A percentile compares a stretch with the other conserved stretches of the same genome.
phyloP scores from a whole-genome alignment of 2,329 filamentous ascomycete genomes.

The Neofusicoccum sp. region DNA sequence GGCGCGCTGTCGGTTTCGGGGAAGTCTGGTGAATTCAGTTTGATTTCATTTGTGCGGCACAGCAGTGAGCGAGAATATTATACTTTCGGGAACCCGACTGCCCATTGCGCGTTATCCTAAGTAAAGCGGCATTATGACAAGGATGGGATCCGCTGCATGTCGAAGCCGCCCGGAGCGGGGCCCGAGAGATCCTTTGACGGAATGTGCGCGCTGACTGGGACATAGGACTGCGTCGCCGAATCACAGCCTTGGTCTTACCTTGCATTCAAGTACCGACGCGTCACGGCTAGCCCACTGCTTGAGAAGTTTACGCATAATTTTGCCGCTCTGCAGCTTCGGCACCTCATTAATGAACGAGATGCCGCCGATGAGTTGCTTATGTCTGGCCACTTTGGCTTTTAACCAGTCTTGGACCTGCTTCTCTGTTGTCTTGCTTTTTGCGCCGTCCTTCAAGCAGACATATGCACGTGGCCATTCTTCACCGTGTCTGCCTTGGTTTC shows the following conservation, averaged over 20 bases:
- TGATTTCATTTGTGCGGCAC: too few species aligned
- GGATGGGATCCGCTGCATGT: too few species aligned
- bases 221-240: background rate
- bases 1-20: too few species aligned
- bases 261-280: slow-evolving; percentile 36
- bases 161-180: too few species aligned
- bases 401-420: slow-evolving; percentile 65
- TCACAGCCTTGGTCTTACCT: slow-evolving; percentile 20
- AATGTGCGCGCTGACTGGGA: too few species aligned
- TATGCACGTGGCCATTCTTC: slow-evolving; percentile 54
- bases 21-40: too few species aligned
- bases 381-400: slow-evolving; percentile 62
- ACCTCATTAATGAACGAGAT: slow-evolving; percentile 69
- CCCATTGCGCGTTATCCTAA: too few species aligned
- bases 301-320: slow-evolving; percentile 65
- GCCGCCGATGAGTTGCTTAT: slow-evolving; percentile 71
- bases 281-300: slow-evolving; percentile 62
- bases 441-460: slow-evolving; percentile 50
- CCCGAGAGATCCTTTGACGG: too few species aligned
- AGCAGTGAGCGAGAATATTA: too few species aligned
- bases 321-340: slow-evolving; percentile 57
- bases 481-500: background rate
- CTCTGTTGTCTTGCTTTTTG: slow-evolving; percentile 47
- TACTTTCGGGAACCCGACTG: too few species aligned
- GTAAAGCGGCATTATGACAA: too few species aligned